Conservation (phyloP, 2,329 filamentous ascomycete species). For the Allantophomopsis lycopodina region DNA sequence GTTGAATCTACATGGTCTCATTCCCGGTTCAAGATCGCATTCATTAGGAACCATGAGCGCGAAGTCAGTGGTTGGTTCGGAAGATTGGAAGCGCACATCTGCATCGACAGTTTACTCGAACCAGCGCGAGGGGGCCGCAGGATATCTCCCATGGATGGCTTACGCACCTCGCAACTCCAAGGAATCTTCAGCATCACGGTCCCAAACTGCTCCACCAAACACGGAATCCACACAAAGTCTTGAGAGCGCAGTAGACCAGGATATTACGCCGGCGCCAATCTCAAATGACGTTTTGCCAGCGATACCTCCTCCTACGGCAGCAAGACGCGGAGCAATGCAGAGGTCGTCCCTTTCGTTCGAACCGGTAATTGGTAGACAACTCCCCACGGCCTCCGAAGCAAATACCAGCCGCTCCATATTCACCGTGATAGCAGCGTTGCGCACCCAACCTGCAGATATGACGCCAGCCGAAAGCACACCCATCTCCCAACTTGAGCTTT, state of each 20-base stretch:
- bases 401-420: slow-evolving; percentile 5
- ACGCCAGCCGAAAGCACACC: slow-evolving; percentile 4
- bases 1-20: slow-evolving; percentile 13
- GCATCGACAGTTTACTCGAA: slow-evolving; percentile 7
- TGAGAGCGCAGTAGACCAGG: neutral
- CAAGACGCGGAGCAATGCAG: neutral
- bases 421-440: slow-evolving; percentile 10
- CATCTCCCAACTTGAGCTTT: slow-evolving; percentile 10
- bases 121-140: neutral
- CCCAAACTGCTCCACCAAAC: neutral
- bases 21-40: slow-evolving; percentile 8
- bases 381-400: neutral
- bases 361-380: neutral
- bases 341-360: neutral
- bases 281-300: neutral
- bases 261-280: neutral
- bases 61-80: slow-evolving; percentile 1
- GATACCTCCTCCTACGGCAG: too few species aligned
- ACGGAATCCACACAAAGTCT: neutral
- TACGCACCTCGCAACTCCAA: neutral
- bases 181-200: neutral
- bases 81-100: slow-evolving; percentile 1
- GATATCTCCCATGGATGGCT: neutral
- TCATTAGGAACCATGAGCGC: slow-evolving; percentile 3
- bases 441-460: slow-evolving; percentile 5